Conservation (phyloP, 192 early-diverging fungal genomes). For the Coemansia sp. region DNA sequence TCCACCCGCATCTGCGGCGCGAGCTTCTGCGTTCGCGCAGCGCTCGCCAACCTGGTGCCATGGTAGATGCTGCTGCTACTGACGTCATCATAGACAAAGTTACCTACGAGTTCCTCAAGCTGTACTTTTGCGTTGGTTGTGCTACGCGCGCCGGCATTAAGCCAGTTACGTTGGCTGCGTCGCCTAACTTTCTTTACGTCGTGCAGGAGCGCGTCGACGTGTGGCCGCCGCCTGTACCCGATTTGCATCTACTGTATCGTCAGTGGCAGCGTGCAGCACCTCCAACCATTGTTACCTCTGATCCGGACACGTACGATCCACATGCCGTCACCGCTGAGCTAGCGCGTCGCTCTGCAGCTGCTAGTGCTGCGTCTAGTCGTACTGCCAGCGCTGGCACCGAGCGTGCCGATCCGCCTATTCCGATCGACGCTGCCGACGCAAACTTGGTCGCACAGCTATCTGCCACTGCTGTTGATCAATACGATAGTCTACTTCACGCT, state of each 20-base stretch:
- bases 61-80: slow-evolving; percentile 45
- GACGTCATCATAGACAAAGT: slow-evolving; percentile 54
- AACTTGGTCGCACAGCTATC: slow-evolving; percentile 9
- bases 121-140: slow-evolving; percentile 50
- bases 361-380: slow-evolving; percentile 19
- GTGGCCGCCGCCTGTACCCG: slow-evolving; percentile 55
- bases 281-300: slow-evolving; percentile 45
- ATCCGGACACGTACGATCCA: slow-evolving; percentile 48
- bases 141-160: slow-evolving; percentile 16
- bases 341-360: slow-evolving; percentile 29
- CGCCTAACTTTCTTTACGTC: slow-evolving; percentile 49
- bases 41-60: slow-evolving; percentile 22
- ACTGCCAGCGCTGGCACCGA: slow-evolving; percentile 6
- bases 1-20: slow-evolving; percentile 9
- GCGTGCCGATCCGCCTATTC: background rate
- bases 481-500: slow-evolving; percentile 30
- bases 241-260: slow-evolving; percentile 43
- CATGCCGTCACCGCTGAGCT: slow-evolving; percentile 33
- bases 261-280: slow-evolving; percentile 40
- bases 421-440: slow-evolving; percentile 3
- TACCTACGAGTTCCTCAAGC: slow-evolving; percentile 56
- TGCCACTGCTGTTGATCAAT: slow-evolving; percentile 25
- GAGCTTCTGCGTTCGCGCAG: slow-evolving; percentile 41
- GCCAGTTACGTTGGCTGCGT: slow-evolving; percentile 42
- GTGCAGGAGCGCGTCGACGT: slow-evolving; percentile 53